phyloP scores from a whole-genome alignment of 2,329 filamentous ascomycete species.

The Clarireedia sp. region DNA sequence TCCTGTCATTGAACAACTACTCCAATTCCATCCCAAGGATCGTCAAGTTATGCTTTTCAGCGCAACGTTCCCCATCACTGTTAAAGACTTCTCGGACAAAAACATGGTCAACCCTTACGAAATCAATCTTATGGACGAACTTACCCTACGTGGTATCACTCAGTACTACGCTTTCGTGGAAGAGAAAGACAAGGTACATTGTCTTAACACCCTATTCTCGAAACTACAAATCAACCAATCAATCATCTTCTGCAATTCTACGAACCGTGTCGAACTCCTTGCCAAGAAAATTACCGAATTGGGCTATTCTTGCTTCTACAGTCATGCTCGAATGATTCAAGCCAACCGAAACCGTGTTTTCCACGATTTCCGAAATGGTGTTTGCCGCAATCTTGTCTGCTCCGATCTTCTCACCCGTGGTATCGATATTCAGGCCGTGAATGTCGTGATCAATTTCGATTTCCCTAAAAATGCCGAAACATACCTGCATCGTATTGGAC shows the following conservation, averaged over 20 bases:
- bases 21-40: slow-evolving; percentile 93
- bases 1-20: slow-evolving; percentile 89
- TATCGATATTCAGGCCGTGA: slow-evolving; percentile 99
- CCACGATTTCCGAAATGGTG: slow-evolving; percentile 97
- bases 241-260: slow-evolving; percentile 99
- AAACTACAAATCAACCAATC: slow-evolving; percentile 99
- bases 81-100: slow-evolving; percentile 97
- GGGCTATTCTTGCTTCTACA: slow-evolving; percentile 99
- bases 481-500: slow-evolving; percentile 95
- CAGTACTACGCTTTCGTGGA: slow-evolving; percentile 99
- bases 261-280: slow-evolving; percentile 91
- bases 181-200: slow-evolving; percentile 99
- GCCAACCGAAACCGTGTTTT: slow-evolving; percentile 96
- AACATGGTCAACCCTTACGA: slow-evolving; percentile 96
- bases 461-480: slow-evolving; percentile 99
- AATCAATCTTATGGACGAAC: slow-evolving; percentile 99
- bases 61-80: slow-evolving; percentile 92
- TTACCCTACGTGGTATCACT: slow-evolving; percentile 94
- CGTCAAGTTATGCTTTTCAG: slow-evolving; percentile 99
- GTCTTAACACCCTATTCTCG: slow-evolving; percentile 95
- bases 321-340: slow-evolving; percentile 96
- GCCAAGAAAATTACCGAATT: slow-evolving; percentile 99
- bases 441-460: slow-evolving; percentile 99
- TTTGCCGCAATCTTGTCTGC: slow-evolving; percentile 96
- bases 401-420: slow-evolving; percentile 95